Evolutionary conservation across 23 red algal species (phyloP).

Genomic region (Agarophyton chilense): DNA sequence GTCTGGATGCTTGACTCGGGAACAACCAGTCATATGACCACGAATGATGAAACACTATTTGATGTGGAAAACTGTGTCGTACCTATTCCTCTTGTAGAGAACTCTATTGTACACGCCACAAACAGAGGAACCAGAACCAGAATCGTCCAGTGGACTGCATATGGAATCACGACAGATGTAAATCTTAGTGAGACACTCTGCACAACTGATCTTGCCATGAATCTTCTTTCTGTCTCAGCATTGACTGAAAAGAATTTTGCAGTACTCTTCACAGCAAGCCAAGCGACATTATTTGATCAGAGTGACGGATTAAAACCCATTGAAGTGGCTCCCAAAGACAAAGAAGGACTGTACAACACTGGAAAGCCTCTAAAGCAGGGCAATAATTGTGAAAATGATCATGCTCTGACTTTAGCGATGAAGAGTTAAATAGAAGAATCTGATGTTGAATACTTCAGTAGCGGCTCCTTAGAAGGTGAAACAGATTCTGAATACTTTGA

Average conservation of each 20-base stretch:
- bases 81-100: conserved; percentile 23
- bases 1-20: conserved; percentile 30
- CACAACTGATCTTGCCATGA: neutral
- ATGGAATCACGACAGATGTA: neutral
- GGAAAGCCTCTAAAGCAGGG: too few relatives aligned
- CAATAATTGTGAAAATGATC: neutral
- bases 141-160: neutral
- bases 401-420: neutral
- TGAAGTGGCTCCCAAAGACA: neutral
- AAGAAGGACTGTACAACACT: conserved; percentile 33
- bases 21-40: conserved; percentile 30
- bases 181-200: neutral
- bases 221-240: conserved; percentile 34
- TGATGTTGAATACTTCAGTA: too few relatives aligned
- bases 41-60: neutral
- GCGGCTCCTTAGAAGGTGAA: too few relatives aligned
- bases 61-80: neutral
- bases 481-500: too few relatives aligned
- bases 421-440: neutral
- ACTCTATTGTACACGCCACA: neutral
- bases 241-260: neutral
- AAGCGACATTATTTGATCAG: neutral
- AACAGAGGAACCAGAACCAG: neutral
- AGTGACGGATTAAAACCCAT: neutral
- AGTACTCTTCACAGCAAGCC: neutral